These are phyloP conservation scores for Lolium rigidum DNA, from an alignment of 176 grass and related monocot species.

Conservation along the genomic window DNA sequence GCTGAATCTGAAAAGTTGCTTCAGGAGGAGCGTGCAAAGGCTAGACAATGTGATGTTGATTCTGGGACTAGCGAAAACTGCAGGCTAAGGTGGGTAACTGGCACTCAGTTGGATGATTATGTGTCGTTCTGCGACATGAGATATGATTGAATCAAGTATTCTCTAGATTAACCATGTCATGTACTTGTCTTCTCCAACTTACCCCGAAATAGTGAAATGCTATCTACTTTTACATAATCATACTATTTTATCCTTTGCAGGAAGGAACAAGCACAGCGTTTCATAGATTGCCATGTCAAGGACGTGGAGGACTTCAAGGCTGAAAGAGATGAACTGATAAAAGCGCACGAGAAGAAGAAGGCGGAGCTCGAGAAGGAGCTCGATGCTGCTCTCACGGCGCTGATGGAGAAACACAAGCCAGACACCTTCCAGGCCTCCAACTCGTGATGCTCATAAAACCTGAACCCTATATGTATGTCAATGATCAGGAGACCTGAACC, in stretches of 20 bases:
- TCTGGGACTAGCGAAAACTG: slow-evolving; percentile 59
- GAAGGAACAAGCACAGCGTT: slow-evolving; percentile 61
- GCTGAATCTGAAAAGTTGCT: slow-evolving; percentile 56
- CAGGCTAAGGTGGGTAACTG: slow-evolving; percentile 53
- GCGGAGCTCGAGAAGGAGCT: slow-evolving; percentile 62
- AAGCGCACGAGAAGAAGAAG: slow-evolving; percentile 56
- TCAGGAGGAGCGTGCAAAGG: slow-evolving; percentile 71
- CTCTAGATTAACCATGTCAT: not conserved
- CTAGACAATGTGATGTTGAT: slow-evolving; percentile 57
- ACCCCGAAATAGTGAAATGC: not conserved
- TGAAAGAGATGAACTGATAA: slow-evolving; percentile 60
- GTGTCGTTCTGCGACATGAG: not conserved
- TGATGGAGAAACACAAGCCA: slow-evolving; percentile 84
- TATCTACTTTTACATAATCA: not conserved
- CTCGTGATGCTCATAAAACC: slow-evolving; percentile 27
- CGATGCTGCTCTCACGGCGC: slow-evolving; percentile 45
- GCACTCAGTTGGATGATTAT: not conserved
- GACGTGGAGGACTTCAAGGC: slow-evolving; percentile 61
- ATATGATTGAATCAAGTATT: not conserved
- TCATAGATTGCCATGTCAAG: slow-evolving; percentile 72
- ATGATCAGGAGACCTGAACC: not conserved
- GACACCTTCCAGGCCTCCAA: slow-evolving; percentile 58
- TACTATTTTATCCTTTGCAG: slow-evolving; percentile 37
- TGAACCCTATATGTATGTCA: not conserved
- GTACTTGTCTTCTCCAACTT: not conserved